These are phyloP conservation scores for Pseudocercospora macadamiae DNA, from an alignment of 2,329 filamentous ascomycete genomes.

Conservation along the genomic window DNA sequence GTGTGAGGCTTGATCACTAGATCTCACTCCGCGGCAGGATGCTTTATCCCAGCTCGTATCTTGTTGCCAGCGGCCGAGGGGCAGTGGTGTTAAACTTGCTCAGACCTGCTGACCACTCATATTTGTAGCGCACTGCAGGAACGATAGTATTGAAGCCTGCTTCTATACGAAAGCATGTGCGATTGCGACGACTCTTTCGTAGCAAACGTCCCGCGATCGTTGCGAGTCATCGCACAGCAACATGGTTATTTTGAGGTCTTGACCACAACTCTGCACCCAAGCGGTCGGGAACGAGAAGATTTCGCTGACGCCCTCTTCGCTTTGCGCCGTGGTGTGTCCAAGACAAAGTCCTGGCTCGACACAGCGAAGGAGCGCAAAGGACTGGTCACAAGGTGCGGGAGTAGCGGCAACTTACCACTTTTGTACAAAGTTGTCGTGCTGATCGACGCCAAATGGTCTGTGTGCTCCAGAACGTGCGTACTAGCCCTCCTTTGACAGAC, in stretches of 20 bases:
- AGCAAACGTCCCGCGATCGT: background rate
- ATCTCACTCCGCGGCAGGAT: constrained; percentile 1
- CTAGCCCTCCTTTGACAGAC: background rate
- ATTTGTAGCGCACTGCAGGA: background rate
- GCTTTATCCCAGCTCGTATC: background rate
- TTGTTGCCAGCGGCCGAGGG: background rate
- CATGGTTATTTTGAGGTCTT: background rate
- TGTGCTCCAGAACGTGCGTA: background rate
- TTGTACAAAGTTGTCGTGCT: background rate
- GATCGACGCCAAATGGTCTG: background rate
- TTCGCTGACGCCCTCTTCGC: constrained; percentile 2
- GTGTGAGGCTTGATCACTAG: background rate
- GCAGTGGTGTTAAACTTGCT: background rate
- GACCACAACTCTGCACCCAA: background rate
- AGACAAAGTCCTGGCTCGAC: constrained; percentile 1
- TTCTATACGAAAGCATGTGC: background rate
- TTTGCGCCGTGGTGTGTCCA: constrained; percentile 6
- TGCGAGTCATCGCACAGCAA: background rate
- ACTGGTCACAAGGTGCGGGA: background rate
- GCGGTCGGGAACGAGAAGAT: background rate
- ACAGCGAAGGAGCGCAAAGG: background rate
- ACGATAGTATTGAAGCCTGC: background rate
- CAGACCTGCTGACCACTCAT: background rate
- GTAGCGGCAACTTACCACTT: constrained; percentile 1
- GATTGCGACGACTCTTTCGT: background rate